Conservation (phyloP, 2,329 filamentous ascomycete species). For the Fusarium newnesense region DNA sequence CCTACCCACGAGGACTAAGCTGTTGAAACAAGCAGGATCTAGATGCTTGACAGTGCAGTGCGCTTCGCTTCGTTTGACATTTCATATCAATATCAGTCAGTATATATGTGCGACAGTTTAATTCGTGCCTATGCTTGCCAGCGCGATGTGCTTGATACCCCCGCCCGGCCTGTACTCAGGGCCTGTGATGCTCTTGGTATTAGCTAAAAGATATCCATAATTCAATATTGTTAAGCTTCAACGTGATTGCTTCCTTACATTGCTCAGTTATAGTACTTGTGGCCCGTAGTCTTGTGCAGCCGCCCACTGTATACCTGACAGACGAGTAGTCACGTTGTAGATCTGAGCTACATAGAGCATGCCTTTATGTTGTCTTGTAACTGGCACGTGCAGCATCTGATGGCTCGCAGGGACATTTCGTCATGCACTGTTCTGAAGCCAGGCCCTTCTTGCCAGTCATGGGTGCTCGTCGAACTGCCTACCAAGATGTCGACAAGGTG, state of each 20-base stretch:
- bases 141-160: slow-evolving; percentile 30
- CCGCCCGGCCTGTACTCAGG: neutral
- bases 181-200: neutral
- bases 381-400: no score
- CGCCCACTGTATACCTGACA: neutral
- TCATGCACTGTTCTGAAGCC: no score
- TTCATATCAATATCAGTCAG: slow-evolving; percentile 14
- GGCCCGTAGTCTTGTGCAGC: neutral
- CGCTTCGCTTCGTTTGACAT: slow-evolving; percentile 14
- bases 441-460: no score
- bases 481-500: no score
- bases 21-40: neutral
- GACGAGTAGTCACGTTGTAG: no score
- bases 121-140: slow-evolving; percentile 7
- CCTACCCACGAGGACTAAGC: slow-evolving; percentile 51
- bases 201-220: slow-evolving; percentile 17
- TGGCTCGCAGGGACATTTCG: no score
- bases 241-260: neutral
- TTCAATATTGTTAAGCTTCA: slow-evolving; percentile 15
- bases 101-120: slow-evolving; percentile 16
- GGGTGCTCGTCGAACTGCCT: no score
- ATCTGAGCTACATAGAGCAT: no score
- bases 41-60: slow-evolving; percentile 28
- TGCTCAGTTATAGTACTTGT: neutral
- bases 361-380: no score